phyloP scores from a whole-genome alignment of 768 basidiomycete genomes.

The Podaxis sp. region DNA sequence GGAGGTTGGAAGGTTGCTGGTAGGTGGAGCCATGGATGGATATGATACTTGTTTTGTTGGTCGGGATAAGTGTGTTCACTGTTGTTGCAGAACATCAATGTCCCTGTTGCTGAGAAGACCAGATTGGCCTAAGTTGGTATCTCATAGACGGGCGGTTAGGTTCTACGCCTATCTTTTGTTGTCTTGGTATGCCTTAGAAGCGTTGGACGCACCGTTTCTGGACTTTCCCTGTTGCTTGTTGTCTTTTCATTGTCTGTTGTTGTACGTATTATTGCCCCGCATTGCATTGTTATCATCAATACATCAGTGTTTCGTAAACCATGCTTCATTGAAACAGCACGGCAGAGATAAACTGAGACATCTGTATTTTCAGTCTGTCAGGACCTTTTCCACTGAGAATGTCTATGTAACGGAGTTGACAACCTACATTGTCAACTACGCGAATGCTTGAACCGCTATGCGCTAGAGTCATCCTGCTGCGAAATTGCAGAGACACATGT shows the following conservation, averaged over 20 bases:
- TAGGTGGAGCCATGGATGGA: not conserved
- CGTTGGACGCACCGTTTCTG: constrained; percentile 6
- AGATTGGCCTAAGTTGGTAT: constrained; percentile 19
- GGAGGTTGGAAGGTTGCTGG: not conserved
- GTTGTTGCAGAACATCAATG: constrained; percentile 20
- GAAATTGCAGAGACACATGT: too few relatives aligned
- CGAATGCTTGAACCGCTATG: too few relatives aligned
- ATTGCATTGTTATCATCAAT: not conserved
- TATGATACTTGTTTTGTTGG: constrained; percentile 7
- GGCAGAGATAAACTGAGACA: too few relatives aligned
- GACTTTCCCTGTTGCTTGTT: not conserved
- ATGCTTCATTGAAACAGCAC: too few relatives aligned
- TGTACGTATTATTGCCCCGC: not conserved
- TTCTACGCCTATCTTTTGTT: not conserved
- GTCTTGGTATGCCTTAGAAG: not conserved
- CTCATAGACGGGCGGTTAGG: not conserved
- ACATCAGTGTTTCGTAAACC: not conserved
- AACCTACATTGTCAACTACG: too few relatives aligned
- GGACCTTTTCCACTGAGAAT: too few relatives aligned
- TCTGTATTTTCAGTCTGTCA: too few relatives aligned
- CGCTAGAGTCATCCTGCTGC: too few relatives aligned
- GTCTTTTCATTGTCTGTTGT: not conserved
- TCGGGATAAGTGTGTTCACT: constrained; percentile 1
- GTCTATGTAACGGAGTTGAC: too few relatives aligned
- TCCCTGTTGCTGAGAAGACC: constrained; percentile 23